Percentiles rank a stretch among this genome's conserved stretches.
Conservation (phyloP, 2,329 filamentous ascomycete genomes). For the Didymosphaeria variabile region DNA sequence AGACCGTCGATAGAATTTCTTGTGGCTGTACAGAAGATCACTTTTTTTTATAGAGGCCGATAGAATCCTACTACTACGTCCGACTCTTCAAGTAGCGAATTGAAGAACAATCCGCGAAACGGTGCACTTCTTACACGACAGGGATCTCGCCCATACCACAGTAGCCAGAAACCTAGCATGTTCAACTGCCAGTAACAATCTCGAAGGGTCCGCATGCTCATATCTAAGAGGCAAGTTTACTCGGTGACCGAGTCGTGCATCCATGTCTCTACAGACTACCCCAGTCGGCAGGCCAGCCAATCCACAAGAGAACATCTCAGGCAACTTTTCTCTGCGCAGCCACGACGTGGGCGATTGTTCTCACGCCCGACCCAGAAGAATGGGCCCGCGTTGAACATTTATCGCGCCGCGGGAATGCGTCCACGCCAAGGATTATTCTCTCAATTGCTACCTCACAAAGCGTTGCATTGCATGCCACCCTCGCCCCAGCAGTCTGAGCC, state of each 20-base stretch:
- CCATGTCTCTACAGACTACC: slow-evolving; percentile 16
- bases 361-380: slow-evolving; percentile 20
- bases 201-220: slow-evolving; percentile 13
- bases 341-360: slow-evolving; percentile 22
- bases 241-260: slow-evolving; percentile 30
- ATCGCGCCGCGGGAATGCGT: slow-evolving; percentile 17
- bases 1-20: not conserved
- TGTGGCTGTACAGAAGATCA: not conserved
- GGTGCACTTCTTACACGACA: not conserved
- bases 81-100: slow-evolving; percentile 4
- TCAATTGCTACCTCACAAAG: slow-evolving; percentile 28
- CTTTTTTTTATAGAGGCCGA: slow-evolving; percentile 1
- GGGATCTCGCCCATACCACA: not conserved
- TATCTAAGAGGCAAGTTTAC: slow-evolving; percentile 26
- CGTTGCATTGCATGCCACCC: slow-evolving; percentile 46
- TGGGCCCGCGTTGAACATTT: slow-evolving; percentile 17
- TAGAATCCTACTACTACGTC: not conserved
- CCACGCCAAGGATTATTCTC: slow-evolving; percentile 10
- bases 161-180: not conserved
- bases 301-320: slow-evolving; percentile 8
- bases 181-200: not conserved
- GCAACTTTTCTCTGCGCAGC: slow-evolving; percentile 30
- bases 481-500: slow-evolving; percentile 30
- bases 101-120: not conserved
- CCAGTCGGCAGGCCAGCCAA: slow-evolving; percentile 12